Conservation (phyloP, 1,139 yeast species). For the Ogataea hybrid region DNA sequence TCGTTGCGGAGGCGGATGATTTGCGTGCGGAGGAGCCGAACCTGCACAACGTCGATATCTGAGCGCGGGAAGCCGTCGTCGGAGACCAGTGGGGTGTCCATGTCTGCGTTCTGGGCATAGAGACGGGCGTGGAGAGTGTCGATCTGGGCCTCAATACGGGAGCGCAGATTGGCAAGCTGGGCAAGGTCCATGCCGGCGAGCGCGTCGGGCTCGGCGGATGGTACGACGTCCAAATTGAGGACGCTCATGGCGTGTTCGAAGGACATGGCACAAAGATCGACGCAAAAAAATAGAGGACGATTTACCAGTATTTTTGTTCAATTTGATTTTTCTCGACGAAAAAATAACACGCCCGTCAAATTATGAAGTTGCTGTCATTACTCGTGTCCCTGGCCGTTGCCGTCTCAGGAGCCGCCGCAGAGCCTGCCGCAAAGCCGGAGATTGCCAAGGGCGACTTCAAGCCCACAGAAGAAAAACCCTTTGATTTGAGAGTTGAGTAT, state of each 20-base stretch:
- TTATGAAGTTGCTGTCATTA: slow-evolving; percentile 22
- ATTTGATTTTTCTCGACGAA: slow-evolving; percentile 7
- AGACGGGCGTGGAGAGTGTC: slow-evolving; percentile 22
- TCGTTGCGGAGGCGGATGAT: slow-evolving; percentile 73
- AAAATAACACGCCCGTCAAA: neutral
- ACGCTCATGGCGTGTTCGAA: slow-evolving; percentile 20
- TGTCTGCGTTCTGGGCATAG: slow-evolving; percentile 43
- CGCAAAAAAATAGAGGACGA: slow-evolving; percentile 6
- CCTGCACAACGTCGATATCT: slow-evolving; percentile 74
- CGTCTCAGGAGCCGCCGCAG: slow-evolving; percentile 18
- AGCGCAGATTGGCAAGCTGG: slow-evolving; percentile 17
- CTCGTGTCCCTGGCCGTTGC: slow-evolving; percentile 23
- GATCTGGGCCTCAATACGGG: slow-evolving; percentile 25
- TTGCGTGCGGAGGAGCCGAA: slow-evolving; percentile 58
- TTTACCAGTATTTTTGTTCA: neutral
- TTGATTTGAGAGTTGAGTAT: slow-evolving; percentile 43
- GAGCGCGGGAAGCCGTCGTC: slow-evolving; percentile 81
- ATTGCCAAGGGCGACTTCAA: slow-evolving; percentile 21
- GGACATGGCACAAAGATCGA: slow-evolving; percentile 18
- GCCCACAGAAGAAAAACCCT: slow-evolving; percentile 34
- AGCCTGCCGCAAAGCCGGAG: slow-evolving; percentile 13
- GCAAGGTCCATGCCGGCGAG: slow-evolving; percentile 4
- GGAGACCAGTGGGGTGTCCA: slow-evolving; percentile 65
- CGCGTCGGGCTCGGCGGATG: slow-evolving; percentile 11
- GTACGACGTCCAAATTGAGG: slow-evolving; percentile 15